Percentiles rank a stretch among this genome's conserved stretches.
Conservation (phyloP, 2,329 filamentous ascomycete genomes). For the Trichoderma harzianum region DNA sequence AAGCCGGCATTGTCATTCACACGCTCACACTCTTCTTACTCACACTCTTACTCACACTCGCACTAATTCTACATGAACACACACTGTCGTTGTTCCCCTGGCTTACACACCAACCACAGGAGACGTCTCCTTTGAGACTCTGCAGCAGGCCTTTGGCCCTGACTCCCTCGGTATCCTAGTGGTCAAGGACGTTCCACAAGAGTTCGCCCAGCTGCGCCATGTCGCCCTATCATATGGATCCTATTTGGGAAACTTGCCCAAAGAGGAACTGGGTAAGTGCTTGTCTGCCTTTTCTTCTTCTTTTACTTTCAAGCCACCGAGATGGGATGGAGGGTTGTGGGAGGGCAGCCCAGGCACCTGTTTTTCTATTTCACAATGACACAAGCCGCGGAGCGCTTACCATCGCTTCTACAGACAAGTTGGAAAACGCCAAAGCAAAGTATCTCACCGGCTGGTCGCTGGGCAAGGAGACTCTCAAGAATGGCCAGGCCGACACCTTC, state of each 20-base stretch:
- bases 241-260: constrained; percentile 78
- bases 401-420: constrained; percentile 40
- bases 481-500: constrained; percentile 72
- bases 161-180: constrained; percentile 88
- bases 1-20: neutral
- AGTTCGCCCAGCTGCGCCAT: constrained; percentile 69
- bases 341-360: neutral
- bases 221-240: constrained; percentile 81
- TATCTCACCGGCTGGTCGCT: constrained; percentile 74
- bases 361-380: neutral
- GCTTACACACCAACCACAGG: constrained; percentile 41
- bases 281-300: neutral
- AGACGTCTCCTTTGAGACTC: constrained; percentile 62
- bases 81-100: neutral
- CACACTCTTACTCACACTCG: neutral
- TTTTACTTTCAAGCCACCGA: neutral
- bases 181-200: constrained; percentile 76
- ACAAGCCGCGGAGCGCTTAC: neutral
- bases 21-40: neutral
- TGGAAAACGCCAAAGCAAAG: constrained; percentile 59
- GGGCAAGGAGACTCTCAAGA: constrained; percentile 76
- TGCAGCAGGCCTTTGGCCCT: constrained; percentile 82
- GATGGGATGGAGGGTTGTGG: neutral
- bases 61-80: neutral
- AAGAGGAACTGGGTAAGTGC: constrained; percentile 63